Base-by-base conservation (phyloP, 1,284 basidiomycete species). In the Ganoderma leucocontextum region DNA sequence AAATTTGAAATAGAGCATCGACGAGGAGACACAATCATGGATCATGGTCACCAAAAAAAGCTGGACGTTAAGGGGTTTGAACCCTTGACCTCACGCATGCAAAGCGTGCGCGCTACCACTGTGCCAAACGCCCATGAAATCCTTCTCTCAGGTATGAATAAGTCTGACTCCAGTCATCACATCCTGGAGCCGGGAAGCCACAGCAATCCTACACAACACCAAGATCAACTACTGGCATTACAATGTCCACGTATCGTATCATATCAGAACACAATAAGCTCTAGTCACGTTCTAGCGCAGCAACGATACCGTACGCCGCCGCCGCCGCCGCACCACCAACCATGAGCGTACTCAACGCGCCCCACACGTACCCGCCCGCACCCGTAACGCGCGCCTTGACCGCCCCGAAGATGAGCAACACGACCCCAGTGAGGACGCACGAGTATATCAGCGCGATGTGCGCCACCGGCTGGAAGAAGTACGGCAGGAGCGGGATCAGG, bases 241-340 rank as follows among this genome's bases (percentile, higher is more conserved):
- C 19, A 38, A 22, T n/a, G 9, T 22, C 35, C 33, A 35, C 55
- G 5, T 33, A 38, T 55, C 33, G 9, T 33, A 58, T 58, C 35
- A 15, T 35, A 22, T n/a, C 33, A n/a, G 2, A 38, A n/a, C 4
- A 41, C 38, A 41, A 12, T 12, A 42, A 33, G 19, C 35, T 25
- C 58, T 60, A 60, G 12, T 38, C 36, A 15, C 29, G 58, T 75
- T 96, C 96, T 68, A 99, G 78, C 0, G 87, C 82, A 66, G 89
- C 90, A 58, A 98, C 96, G 69, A 98, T 91, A 1, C 85, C 91
- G 78, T 95, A 98, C 2, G 96, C 95, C 0, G 95, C 94, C 0
- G 89, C 96, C 0, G 97, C 95, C 0, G 97, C 96, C 0, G 94
- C 82, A 36, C 95, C 96, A 64, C 97, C 97, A 2, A 99, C 97